A percentile compares a stretch with the other conserved stretches of the same genome.
Evolutionary conservation across 371 early-diverging fungal species (phyloP).

Genomic region (Circinella minor): DNA sequence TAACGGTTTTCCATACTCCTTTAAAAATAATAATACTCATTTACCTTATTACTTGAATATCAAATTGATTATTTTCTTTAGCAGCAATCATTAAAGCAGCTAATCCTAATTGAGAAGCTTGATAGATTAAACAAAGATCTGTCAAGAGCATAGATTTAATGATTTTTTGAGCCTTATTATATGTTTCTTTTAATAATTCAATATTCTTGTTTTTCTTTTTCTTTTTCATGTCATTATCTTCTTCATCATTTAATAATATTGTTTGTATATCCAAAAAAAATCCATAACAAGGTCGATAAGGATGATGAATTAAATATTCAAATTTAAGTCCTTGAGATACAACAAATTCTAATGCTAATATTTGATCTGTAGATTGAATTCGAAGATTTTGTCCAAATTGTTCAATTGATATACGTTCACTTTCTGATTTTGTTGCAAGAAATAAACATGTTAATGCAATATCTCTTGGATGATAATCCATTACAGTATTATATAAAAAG

Average conservation of each 20-base stretch:
- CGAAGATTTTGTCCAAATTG: slow-evolving; percentile 64
- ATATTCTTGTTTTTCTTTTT: no score
- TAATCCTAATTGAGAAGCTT: slow-evolving; percentile 86
- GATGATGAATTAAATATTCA: slow-evolving; percentile 85
- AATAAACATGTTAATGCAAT: slow-evolving; percentile 86
- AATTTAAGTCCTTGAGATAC: slow-evolving; percentile 84
- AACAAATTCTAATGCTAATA: slow-evolving; percentile 75
- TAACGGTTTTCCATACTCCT: no score
- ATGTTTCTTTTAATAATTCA: slow-evolving; percentile 57
- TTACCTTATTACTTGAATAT: slow-evolving; percentile 49
- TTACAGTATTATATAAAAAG: slow-evolving; percentile 82
- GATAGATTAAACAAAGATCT: slow-evolving; percentile 80
- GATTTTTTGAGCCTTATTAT: slow-evolving; percentile 57
- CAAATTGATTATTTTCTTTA: slow-evolving; percentile 51
- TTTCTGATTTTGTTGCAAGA: slow-evolving; percentile 87
- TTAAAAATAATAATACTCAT: slow-evolving; percentile 13
- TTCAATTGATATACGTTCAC: slow-evolving; percentile 74
- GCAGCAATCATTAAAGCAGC: slow-evolving; percentile 78
- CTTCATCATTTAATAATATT: neutral
- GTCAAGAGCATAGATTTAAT: slow-evolving; percentile 69
- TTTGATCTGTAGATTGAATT: slow-evolving; percentile 34
- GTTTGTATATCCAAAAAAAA: slow-evolving; percentile 85
- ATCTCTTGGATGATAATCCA: slow-evolving; percentile 90
- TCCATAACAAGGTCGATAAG: slow-evolving; percentile 84
- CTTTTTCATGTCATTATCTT: no score